phyloP scores from a whole-genome alignment of 306 rosid genomes.

The Canavalia ensiformis region DNA sequence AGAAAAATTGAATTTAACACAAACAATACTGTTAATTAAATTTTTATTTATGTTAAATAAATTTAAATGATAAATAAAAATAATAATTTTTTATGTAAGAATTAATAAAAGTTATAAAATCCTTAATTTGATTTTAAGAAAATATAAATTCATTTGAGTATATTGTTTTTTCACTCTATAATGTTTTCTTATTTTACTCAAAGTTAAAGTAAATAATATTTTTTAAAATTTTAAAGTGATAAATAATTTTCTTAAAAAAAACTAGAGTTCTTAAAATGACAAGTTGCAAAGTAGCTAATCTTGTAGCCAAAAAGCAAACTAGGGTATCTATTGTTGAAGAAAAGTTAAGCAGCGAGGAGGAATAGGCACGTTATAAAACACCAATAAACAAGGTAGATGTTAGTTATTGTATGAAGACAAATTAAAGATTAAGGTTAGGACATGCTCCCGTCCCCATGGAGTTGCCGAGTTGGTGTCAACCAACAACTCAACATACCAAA shows the following conservation, averaged over 20 bases:
- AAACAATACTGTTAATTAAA: too few species aligned
- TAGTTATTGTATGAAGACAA: not conserved
- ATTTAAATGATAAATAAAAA: too few species aligned
- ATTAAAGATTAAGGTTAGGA: not conserved
- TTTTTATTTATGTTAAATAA: too few species aligned
- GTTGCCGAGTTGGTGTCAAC: not conserved
- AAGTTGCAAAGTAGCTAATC: too few species aligned
- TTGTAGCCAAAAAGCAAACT: too few species aligned
- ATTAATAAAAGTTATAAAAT: too few species aligned
- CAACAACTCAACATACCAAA: slow-evolving; percentile 7
- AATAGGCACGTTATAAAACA: not conserved
- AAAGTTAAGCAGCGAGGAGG: not conserved
- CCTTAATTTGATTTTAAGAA: not conserved
- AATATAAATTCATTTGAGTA: not conserved
- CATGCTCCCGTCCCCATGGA: not conserved
- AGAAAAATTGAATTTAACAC: too few species aligned
- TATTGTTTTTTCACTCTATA: not conserved
- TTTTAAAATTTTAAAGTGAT: too few species aligned
- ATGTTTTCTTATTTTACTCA: not conserved
- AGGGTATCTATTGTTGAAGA: too few species aligned
- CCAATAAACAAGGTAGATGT: slow-evolving; percentile 18
- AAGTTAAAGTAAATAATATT: not conserved
- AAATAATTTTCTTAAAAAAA: too few species aligned
- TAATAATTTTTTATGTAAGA: too few species aligned
- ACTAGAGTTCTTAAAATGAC: too few species aligned